phyloP scores from a whole-genome alignment of 2,329 filamentous ascomycete species.

The Beauveria brongniartii region DNA sequence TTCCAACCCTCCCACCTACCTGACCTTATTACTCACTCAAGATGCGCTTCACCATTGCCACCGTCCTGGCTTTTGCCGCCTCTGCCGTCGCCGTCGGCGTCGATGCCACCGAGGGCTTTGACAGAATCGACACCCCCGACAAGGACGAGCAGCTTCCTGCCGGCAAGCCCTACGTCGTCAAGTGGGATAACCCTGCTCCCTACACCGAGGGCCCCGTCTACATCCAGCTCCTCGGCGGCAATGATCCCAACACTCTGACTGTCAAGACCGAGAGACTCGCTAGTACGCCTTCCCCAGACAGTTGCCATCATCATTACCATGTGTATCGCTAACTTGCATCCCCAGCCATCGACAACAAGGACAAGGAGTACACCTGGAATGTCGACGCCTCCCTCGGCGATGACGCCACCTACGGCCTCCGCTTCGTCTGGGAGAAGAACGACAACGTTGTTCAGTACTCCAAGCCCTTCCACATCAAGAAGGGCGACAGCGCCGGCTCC shows the following conservation, averaged over 20 bases:
- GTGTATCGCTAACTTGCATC: neutral
- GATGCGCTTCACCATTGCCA: slow-evolving; percentile 45
- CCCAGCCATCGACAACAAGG: slow-evolving; percentile 32
- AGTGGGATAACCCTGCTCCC: slow-evolving; percentile 37
- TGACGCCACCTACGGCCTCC: slow-evolving; percentile 47
- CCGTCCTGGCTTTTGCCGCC: slow-evolving; percentile 44
- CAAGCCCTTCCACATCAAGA: slow-evolving; percentile 49
- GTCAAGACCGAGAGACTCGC: slow-evolving; percentile 33
- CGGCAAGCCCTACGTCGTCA: slow-evolving; percentile 41
- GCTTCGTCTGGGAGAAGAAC: slow-evolving; percentile 42
- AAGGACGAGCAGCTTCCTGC: slow-evolving; percentile 36
- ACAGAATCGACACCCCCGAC: slow-evolving; percentile 42
- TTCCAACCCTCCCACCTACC: neutral
- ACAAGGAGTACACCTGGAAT: slow-evolving; percentile 40
- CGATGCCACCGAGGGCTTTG: slow-evolving; percentile 45
- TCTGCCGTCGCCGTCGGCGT: slow-evolving; percentile 33
- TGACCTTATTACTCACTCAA: slow-evolving; percentile 24
- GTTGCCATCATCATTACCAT: neutral
- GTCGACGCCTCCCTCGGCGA: slow-evolving; percentile 37
- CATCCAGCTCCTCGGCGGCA: slow-evolving; percentile 49
- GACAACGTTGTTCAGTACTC: slow-evolving; percentile 51
- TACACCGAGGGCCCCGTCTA: slow-evolving; percentile 37
- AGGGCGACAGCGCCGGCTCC: slow-evolving; percentile 18
- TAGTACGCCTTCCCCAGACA: slow-evolving; percentile 34
- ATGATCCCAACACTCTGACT: slow-evolving; percentile 32